Evolutionary conservation across 129 eudicot species (phyloP).

Genomic region (Artemisia tridentata): DNA sequence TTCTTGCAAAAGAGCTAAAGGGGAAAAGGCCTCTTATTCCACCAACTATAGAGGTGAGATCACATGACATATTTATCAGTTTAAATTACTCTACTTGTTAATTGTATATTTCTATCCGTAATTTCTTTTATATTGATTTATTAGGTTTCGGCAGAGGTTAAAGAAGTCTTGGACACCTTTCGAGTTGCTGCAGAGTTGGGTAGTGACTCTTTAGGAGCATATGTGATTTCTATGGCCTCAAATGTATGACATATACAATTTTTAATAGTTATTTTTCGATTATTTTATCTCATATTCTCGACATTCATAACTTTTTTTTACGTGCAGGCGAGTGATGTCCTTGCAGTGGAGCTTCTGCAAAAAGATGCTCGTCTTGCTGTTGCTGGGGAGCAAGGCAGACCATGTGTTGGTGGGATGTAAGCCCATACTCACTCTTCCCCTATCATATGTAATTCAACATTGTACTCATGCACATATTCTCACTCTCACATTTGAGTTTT

Average conservation of each 20-base stretch:
- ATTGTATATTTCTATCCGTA: neutral
- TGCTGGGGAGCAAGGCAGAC: slow-evolving; percentile 72
- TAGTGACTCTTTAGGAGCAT: slow-evolving; percentile 92
- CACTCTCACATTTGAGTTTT: slow-evolving; percentile 22
- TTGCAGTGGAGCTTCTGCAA: slow-evolving; percentile 95
- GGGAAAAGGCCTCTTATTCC: slow-evolving; percentile 95
- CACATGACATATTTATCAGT: neutral
- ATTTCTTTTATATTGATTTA: slow-evolving; percentile 1
- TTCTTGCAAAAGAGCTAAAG: slow-evolving; percentile 78
- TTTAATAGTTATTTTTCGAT: neutral
- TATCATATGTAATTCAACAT: neutral
- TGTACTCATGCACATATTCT: neutral
- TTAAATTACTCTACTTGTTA: neutral
- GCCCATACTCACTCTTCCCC: slow-evolving; percentile 23
- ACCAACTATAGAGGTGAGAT: slow-evolving; percentile 67
- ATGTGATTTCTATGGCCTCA: slow-evolving; percentile 98
- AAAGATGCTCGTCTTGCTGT: slow-evolving; percentile 88
- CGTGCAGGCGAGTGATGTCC: slow-evolving; percentile 86
- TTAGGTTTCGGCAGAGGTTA: slow-evolving; percentile 78
- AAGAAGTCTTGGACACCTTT: slow-evolving; percentile 92
- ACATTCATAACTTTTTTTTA: neutral
- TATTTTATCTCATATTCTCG: too few relatives aligned
- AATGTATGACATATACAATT: slow-evolving; percentile 45
- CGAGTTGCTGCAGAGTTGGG: slow-evolving; percentile 94
- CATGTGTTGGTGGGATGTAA: slow-evolving; percentile 79